Conservation (phyloP, 2,329 filamentous ascomycete species). For the Sporothrix phasma region DNA sequence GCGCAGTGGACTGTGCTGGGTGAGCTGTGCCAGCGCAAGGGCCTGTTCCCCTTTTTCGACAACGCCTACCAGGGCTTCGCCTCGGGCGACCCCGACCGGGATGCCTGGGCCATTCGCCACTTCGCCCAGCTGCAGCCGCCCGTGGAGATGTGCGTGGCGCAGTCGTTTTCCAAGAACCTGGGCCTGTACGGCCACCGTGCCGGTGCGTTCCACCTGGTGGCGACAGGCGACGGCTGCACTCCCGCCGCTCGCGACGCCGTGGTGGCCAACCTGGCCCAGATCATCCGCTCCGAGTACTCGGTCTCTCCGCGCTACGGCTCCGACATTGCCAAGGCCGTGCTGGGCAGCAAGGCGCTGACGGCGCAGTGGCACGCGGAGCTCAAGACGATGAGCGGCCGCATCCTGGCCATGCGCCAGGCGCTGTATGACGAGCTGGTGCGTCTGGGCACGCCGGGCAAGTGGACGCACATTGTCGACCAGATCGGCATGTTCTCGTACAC, state of each 20-base stretch:
- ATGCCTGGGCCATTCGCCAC: conserved; percentile 84
- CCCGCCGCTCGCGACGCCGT: conserved; percentile 44
- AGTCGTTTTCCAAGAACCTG: conserved; percentile 97
- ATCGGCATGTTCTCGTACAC: conserved; percentile 99
- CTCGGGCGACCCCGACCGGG: conserved; percentile 73
- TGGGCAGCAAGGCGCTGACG: conserved; percentile 76
- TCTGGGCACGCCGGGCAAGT: conserved; percentile 75
- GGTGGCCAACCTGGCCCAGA: conserved; percentile 60
- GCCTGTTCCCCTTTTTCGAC: conserved; percentile 97
- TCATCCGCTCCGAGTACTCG: conserved; percentile 94
- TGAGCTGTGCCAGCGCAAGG: conserved; percentile 60
- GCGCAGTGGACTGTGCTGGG: conserved; percentile 94
- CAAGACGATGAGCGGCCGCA: conserved; percentile 86
- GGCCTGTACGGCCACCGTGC: conserved; percentile 94
- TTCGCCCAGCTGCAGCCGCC: conserved; percentile 69
- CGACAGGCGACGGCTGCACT: conserved; percentile 31
- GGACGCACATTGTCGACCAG: conserved; percentile 97
- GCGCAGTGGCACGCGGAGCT: conserved; percentile 88
- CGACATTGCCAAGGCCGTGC: conserved; percentile 70
- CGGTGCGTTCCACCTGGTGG: conserved; percentile 91
- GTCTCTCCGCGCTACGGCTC: conserved; percentile 94
- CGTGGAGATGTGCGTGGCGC: conserved; percentile 77
- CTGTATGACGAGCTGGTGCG: conserved; percentile 73
- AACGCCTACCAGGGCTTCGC: conserved; percentile 97
- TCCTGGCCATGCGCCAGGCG: conserved; percentile 78